Conservation (phyloP, 108 stramenopile genomes). For the Cyclotella cryptica region DNA sequence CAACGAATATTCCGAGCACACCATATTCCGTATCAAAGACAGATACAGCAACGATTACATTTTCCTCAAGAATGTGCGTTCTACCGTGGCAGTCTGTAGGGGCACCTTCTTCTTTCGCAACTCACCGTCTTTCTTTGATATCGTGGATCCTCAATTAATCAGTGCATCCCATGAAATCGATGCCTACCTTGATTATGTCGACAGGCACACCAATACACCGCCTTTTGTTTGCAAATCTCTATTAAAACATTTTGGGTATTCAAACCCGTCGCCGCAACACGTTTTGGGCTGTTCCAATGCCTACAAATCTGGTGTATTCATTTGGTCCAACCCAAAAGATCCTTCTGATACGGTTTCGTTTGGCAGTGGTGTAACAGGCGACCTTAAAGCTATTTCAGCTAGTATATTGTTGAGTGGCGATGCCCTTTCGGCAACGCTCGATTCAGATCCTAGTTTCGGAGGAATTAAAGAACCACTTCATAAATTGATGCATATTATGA, state of each 20-base stretch:
- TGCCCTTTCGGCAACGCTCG: conserved; percentile 29
- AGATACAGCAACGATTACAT: conserved; percentile 18
- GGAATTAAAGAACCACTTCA: conserved; percentile 44
- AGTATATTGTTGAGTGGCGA: conserved; percentile 44
- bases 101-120: conserved; percentile 38
- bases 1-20: conserved; percentile 18
- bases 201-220: conserved; percentile 54
- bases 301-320: conserved; percentile 25
- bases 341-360: conserved; percentile 13
- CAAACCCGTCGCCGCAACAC: conserved; percentile 59
- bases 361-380: conserved; percentile 44
- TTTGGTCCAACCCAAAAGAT: conserved; percentile 14
- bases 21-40: conserved; percentile 33
- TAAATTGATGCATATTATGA: conserved; percentile 40
- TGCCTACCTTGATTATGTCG: conserved; percentile 52
- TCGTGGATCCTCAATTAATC: conserved; percentile 24
- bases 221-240: conserved; percentile 55
- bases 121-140: conserved; percentile 31
- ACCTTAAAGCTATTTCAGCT: conserved; percentile 51
- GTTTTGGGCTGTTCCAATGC: conserved; percentile 33
- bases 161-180: conserved; percentile 54
- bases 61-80: conserved; percentile 46
- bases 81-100: conserved; percentile 23
- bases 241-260: conserved; percentile 52
- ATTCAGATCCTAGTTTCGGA: conserved; percentile 41